Percentiles rank a stretch among this genome's conserved stretches.
Evolutionary conservation across 768 basidiomycete genomes (phyloP).

Genomic region (Russula compacta): DNA sequence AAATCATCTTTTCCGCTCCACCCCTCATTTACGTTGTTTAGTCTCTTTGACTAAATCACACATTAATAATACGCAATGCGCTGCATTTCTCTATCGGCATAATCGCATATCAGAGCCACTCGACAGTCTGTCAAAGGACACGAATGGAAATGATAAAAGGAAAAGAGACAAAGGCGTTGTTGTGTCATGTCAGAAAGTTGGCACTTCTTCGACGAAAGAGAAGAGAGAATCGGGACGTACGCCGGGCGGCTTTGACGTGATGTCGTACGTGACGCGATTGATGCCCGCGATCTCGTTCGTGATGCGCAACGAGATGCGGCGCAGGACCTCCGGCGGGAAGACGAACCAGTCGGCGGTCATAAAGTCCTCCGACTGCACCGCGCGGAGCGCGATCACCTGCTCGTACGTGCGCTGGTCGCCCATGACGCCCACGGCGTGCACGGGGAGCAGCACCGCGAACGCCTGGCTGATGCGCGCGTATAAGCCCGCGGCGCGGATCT

Average conservation of each 20-base stretch:
- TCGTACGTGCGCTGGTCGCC: conserved; percentile 96
- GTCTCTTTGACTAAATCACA: conserved; percentile 2
- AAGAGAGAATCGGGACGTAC: conserved; percentile 34
- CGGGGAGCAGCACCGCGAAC: conserved; percentile 91
- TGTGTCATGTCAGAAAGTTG: not conserved
- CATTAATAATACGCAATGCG: conserved; percentile 4
- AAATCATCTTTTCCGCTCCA: not conserved
- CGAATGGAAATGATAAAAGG: not conserved
- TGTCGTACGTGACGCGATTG: conserved; percentile 92
- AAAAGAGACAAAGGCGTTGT: not conserved
- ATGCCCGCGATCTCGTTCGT: conserved; percentile 97
- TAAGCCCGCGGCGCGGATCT: conserved; percentile 86
- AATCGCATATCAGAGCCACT: conserved; percentile 24
- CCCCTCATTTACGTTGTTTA: conserved; percentile 8
- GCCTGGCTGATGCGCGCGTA: conserved; percentile 95
- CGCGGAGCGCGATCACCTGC: conserved; percentile 92
- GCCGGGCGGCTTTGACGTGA: conserved; percentile 94
- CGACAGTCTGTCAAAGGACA: conserved; percentile 24
- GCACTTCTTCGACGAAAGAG: not conserved
- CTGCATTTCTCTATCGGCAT: not conserved
- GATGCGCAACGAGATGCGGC: conserved; percentile 89
- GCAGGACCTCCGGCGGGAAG: conserved; percentile 87
- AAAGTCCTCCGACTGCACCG: conserved; percentile 97
- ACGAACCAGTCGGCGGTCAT: conserved; percentile 99
- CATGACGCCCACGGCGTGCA: conserved; percentile 96